Evolutionary conservation across 768 basidiomycete genomes (phyloP), one percentile per base, ranked within the genome.

Genomic region (Asterophora parasitica): DNA sequence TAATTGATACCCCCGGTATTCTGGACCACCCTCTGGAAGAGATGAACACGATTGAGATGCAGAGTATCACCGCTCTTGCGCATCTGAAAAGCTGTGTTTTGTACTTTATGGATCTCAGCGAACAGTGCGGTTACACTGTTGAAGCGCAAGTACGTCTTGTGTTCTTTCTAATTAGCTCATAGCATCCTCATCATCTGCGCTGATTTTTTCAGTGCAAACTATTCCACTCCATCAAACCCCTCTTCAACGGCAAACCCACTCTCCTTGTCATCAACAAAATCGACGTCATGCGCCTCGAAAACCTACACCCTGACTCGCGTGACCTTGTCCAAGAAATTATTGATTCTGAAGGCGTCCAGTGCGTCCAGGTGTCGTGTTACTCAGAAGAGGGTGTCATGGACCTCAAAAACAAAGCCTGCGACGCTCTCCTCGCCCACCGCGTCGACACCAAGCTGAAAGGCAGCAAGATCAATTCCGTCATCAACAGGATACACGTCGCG

Each of bases 11-110:
- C 33, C 96, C 96, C 1, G 96, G 96, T 50, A 86, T 99, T 50
- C 78, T 99, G 56, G 96, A 99, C 64, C 96, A 98, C 66, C 94
- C 95, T 2, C 76, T 98, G 27, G 95, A 99, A 68, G 96, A 99
- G 43, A 98, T 99, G 96, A 98, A 98, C 76, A 98, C 94, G 50
- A 99, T 99, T 58, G 96, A 99, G 72, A 99, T 98, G 95, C 96
- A 99, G 75, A 94, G 91, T 58, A 96, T 96, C 64, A 98, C 95
- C 31, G 96, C 96, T 11, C 74, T 99, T 52, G 96, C 96, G 6
- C 96, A 99, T 70, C 71, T 99, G 37, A 92, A 96, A 69, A 82
- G 85, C 56, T 94, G 92, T 62, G 77, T 98, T 8, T 69, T 99
- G 65, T 99, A 98, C 72, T 99, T 98, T 65, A 97, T 99, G 93